Evolutionary conservation across 192 early-diverging fungal species (phyloP).

Genomic region (Linderina pennispora): DNA sequence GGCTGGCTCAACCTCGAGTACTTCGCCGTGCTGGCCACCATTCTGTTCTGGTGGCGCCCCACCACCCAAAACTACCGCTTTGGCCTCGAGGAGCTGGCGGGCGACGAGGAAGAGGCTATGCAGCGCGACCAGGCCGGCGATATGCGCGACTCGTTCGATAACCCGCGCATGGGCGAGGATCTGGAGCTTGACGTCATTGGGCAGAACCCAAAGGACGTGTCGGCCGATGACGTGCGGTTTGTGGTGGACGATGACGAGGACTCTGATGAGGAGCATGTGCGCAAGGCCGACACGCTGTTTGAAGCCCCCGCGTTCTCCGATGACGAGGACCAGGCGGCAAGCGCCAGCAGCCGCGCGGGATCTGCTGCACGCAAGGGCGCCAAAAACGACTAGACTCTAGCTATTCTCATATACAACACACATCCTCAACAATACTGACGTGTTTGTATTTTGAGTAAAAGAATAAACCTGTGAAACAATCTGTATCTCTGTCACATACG

Average conservation of each 20-base stretch:
- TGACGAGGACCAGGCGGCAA: not conserved
- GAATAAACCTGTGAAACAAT: too few relatives aligned
- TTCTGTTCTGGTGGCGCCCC: slow-evolving; percentile 88
- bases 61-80: slow-evolving; percentile 88
- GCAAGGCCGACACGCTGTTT: not conserved
- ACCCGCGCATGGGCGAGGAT: slow-evolving; percentile 40
- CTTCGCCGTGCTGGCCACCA: slow-evolving; percentile 67
- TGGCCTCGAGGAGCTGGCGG: slow-evolving; percentile 76
- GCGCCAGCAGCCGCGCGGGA: not conserved
- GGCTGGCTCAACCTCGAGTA: slow-evolving; percentile 91
- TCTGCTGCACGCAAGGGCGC: too few relatives aligned
- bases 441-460: too few relatives aligned
- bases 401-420: too few relatives aligned
- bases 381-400: too few relatives aligned
- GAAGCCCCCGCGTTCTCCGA: not conserved
- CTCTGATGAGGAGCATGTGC: slow-evolving; percentile 6
- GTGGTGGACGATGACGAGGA: slow-evolving; percentile 33
- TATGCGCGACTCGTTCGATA: slow-evolving; percentile 28
- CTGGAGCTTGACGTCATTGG: slow-evolving; percentile 34
- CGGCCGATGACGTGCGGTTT: slow-evolving; percentile 33
- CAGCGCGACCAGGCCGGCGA: slow-evolving; percentile 45
- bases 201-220: slow-evolving; percentile 3
- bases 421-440: too few relatives aligned
- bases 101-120: slow-evolving; percentile 66
- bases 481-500: too few relatives aligned